phyloP scores from a whole-genome alignment of 225 moss, liverwort and hornwort species.

The Pseudisothecium myosuroides region DNA sequence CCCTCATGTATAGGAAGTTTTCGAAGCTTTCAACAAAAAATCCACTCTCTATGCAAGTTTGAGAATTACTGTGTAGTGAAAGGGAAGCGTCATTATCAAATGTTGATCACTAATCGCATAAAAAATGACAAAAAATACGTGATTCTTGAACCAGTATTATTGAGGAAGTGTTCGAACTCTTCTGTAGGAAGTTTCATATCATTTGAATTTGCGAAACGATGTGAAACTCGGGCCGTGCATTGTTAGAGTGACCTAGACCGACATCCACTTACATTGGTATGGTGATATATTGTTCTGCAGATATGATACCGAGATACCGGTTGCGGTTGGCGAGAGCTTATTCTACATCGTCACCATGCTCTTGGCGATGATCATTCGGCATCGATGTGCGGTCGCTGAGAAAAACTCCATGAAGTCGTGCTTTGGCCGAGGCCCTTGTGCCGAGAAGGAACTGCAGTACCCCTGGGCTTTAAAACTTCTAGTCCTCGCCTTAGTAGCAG shows the following conservation, averaged over 20 bases:
- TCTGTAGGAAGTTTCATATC: not conserved
- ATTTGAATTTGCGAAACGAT: not conserved
- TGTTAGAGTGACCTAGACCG: not conserved
- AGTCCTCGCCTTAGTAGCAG: constrained; percentile 12
- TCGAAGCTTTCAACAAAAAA: too few relatives aligned
- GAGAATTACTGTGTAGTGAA: not conserved
- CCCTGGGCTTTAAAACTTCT: constrained; percentile 38
- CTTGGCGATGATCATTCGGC: constrained; percentile 49
- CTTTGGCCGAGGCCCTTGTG: constrained; percentile 58
- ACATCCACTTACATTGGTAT: not conserved
- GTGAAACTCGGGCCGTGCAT: not conserved
- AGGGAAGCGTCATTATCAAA: not conserved
- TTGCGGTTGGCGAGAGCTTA: constrained; percentile 51
- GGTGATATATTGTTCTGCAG: constrained; percentile 14
- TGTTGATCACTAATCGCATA: not conserved
- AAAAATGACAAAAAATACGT: not conserved
- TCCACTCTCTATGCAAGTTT: not conserved
- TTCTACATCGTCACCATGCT: constrained; percentile 67
- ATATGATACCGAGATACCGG: constrained; percentile 58
- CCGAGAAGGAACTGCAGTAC: constrained; percentile 17
- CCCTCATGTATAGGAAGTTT: not conserved
- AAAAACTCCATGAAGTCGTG: constrained; percentile 59
- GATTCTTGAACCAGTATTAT: not conserved
- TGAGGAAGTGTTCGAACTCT: not conserved
- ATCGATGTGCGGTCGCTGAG: constrained; percentile 36